Percentiles rank a stretch among this genome's conserved stretches.
Conservation (phyloP, 106 monocot genomes). For the Hemerocallis citrina region DNA sequence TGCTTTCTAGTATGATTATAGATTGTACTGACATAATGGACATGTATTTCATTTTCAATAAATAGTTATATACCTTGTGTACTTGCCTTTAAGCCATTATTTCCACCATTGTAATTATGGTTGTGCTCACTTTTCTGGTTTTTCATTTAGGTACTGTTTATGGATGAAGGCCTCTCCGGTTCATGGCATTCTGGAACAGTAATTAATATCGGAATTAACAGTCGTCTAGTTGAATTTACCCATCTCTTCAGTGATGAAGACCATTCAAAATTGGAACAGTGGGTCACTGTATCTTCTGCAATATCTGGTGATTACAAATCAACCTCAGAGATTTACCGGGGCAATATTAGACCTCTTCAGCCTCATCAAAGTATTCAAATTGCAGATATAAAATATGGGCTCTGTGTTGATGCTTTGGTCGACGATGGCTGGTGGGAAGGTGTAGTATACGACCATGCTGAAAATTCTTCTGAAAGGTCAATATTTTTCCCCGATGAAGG, state of each 20-base stretch:
- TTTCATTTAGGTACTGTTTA: slow-evolving; percentile 24
- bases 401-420: slow-evolving; percentile 58
- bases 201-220: background rate
- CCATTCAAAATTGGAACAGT: slow-evolving; percentile 22
- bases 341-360: slow-evolving; percentile 34
- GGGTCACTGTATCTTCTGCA: slow-evolving; percentile 21
- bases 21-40: no score
- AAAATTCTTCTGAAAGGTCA: slow-evolving; percentile 14
- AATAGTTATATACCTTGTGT: no score
- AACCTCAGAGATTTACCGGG: slow-evolving; percentile 7
- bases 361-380: slow-evolving; percentile 8
- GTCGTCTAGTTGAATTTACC: slow-evolving; percentile 20
- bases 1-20: no score
- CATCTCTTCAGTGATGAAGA: slow-evolving; percentile 29
- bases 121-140: background rate
- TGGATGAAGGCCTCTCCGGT: slow-evolving; percentile 38
- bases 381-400: slow-evolving; percentile 20
- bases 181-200: slow-evolving; percentile 40
- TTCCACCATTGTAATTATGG: no score
- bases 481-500: slow-evolving; percentile 62
- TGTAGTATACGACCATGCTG: slow-evolving; percentile 34
- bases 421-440: slow-evolving; percentile 68
- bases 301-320: slow-evolving; percentile 19
- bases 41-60: no score
- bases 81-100: no score